Evolutionary conservation across 192 early-diverging fungal species (phyloP).

Genomic region (Haplosporangium gracile): DNA sequence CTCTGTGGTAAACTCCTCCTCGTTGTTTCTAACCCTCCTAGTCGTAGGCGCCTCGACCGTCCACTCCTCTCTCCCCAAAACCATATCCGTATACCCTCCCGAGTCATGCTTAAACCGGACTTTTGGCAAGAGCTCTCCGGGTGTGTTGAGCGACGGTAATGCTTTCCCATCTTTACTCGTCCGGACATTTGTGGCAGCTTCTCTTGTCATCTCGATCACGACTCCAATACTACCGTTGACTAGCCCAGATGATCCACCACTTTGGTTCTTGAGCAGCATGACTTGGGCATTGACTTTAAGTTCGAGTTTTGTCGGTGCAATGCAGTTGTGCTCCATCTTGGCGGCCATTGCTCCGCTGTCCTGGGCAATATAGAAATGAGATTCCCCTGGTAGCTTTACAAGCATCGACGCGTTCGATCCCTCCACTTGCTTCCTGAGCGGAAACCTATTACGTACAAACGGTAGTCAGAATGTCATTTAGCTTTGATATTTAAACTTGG

Average conservation of each 20-base stretch:
- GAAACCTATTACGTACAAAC: constrained; percentile 19
- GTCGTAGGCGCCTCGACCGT: constrained; percentile 23
- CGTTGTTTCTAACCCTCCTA: constrained; percentile 18
- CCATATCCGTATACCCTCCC: constrained; percentile 17
- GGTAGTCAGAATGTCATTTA: neutral
- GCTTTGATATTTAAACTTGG: too few relatives aligned
- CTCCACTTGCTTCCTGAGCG: constrained; percentile 72
- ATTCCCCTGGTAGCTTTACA: constrained; percentile 62
- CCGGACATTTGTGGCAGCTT: constrained; percentile 21
- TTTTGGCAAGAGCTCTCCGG: constrained; percentile 25
- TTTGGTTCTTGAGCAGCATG: constrained; percentile 82
- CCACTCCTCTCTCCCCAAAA: constrained; percentile 43
- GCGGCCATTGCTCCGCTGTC: constrained; percentile 55
- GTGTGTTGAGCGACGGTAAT: constrained; percentile 17
- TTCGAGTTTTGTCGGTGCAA: constrained; percentile 72
- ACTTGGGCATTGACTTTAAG: constrained; percentile 88
- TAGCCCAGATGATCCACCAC: constrained; percentile 59
- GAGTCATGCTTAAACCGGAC: constrained; percentile 22
- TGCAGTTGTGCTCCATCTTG: constrained; percentile 63
- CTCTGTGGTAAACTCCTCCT: constrained; percentile 16
- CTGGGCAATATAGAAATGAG: constrained; percentile 55
- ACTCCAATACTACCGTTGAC: constrained; percentile 91
- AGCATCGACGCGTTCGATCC: constrained; percentile 73
- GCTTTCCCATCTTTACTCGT: neutral
- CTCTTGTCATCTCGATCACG: constrained; percentile 49